Evolutionary conservation across 192 early-diverging fungal species (phyloP).

Genomic region (Coemansia sp.): DNA sequence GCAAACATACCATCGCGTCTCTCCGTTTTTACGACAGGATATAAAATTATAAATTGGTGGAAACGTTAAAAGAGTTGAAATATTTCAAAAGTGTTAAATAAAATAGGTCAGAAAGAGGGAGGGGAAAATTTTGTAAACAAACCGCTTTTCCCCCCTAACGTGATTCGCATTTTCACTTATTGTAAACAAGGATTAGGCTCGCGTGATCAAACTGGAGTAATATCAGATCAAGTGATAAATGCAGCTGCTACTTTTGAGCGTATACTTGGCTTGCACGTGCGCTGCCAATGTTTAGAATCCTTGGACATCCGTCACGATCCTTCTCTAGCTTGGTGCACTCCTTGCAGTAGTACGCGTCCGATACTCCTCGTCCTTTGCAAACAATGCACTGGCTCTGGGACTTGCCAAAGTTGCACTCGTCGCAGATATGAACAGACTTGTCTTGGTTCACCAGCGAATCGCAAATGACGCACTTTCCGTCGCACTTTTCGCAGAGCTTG

Average conservation of each 20-base stretch:
- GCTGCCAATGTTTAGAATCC: conserved; percentile 94
- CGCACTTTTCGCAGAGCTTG: conserved; percentile 57
- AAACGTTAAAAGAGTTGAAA: neutral
- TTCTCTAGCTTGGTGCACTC: conserved; percentile 89
- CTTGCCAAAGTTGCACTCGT: conserved; percentile 95
- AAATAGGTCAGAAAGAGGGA: neutral
- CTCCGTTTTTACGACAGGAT: neutral
- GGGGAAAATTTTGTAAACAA: conserved; percentile 3
- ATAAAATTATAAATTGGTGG: neutral
- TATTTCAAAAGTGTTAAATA: neutral
- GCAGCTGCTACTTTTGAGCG: conserved; percentile 82
- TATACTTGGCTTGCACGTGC: conserved; percentile 91
- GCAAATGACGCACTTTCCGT: conserved; percentile 95
- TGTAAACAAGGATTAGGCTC: conserved; percentile 8
- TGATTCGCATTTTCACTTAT: conserved; percentile 6
- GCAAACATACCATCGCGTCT: neutral
- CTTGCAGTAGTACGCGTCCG: conserved; percentile 94
- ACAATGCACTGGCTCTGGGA: conserved; percentile 88
- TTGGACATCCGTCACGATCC: conserved; percentile 96
- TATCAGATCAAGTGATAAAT: neutral
- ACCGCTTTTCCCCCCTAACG: neutral
- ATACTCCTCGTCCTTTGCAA: conserved; percentile 84
- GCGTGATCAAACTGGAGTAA: neutral
- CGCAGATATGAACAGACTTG: conserved; percentile 87
- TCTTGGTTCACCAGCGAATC: conserved; percentile 92